Evolutionary conservation across 306 rosid genomes (phyloP).

Genomic region (Pterocarpus macrocarpus): DNA sequence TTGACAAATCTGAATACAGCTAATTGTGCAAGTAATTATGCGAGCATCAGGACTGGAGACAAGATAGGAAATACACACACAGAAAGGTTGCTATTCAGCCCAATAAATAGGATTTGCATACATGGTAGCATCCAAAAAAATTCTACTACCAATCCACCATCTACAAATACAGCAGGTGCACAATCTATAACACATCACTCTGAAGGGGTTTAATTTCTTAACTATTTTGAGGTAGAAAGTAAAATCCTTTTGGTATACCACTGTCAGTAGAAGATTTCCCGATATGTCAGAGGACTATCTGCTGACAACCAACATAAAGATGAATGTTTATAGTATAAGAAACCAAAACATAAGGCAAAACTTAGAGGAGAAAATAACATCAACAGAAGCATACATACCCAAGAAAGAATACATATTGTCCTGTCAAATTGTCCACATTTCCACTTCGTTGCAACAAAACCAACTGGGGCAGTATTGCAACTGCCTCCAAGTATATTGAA

Average conservation of each 20-base stretch:
- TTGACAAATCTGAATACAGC: neutral
- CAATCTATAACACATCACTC: conserved; percentile 11
- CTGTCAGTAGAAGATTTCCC: conserved; percentile 11
- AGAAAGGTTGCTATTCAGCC: conserved; percentile 22
- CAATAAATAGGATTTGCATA: conserved; percentile 24
- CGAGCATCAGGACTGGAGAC: conserved; percentile 33
- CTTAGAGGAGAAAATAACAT: conserved; percentile 4
- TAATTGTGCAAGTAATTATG: conserved; percentile 7
- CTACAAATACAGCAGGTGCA: neutral
- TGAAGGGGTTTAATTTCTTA: neutral
- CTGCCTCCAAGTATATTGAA: conserved; percentile 95
- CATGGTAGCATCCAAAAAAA: neutral
- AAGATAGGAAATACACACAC: neutral
- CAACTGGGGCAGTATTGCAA: conserved; percentile 88
- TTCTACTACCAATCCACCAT: neutral
- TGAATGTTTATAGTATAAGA: neutral
- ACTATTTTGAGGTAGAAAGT: conserved; percentile 14
- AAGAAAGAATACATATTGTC: conserved; percentile 89
- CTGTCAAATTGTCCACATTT: conserved; percentile 92
- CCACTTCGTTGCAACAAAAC: conserved; percentile 93
- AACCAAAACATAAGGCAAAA: conserved; percentile 26
- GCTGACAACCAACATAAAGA: conserved; percentile 13
- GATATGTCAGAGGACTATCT: conserved; percentile 10
- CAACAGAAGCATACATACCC: conserved; percentile 65
- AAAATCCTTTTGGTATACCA: conserved; percentile 1